These are phyloP conservation scores for Ceratobasidium sp. DNA, from an alignment of 1,284 basidiomycete species.

Conservation along the genomic window DNA sequence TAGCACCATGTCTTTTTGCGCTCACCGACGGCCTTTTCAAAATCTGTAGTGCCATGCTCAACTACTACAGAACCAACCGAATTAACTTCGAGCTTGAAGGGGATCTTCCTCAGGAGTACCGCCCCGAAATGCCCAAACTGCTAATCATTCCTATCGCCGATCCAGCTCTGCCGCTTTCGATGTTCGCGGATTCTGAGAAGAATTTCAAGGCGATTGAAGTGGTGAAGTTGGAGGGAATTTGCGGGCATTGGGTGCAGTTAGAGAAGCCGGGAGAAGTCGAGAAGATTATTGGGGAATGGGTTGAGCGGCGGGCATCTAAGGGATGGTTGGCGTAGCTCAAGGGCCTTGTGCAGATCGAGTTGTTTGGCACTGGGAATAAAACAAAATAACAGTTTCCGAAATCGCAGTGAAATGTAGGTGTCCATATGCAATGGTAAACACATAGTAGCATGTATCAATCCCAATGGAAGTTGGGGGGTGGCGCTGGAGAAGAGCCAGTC, in stretches of 20 bases:
- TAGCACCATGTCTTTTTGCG: background rate
- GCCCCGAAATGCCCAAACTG: constrained; percentile 1
- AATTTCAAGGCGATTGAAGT: constrained; percentile 1
- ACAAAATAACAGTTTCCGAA: too few species aligned
- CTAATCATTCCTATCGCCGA: constrained; percentile 16
- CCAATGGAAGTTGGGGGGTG: too few species aligned
- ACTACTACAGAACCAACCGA: constrained; percentile 7
- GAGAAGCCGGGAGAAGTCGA: constrained; percentile 30
- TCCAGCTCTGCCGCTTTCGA: background rate
- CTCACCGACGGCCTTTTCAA: background rate
- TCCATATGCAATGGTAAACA: too few species aligned
- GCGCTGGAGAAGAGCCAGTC: too few species aligned
- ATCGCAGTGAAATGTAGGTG: too few species aligned
- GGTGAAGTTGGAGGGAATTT: constrained; percentile 1
- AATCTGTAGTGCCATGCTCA: constrained; percentile 9
- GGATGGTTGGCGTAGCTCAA: background rate
- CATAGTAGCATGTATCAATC: too few species aligned
- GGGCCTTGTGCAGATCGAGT: too few species aligned
- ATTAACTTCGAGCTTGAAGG: constrained; percentile 13
- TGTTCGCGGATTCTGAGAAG: background rate
- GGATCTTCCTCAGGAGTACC: background rate
- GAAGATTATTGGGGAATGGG: constrained; percentile 37
- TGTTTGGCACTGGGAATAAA: too few species aligned
- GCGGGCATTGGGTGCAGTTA: constrained; percentile 35
- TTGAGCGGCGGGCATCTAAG: constrained; percentile 11